A percentile compares a stretch with the other conserved stretches of the same genome.
Evolutionary conservation across 2,329 filamentous ascomycete species (phyloP).

Genomic region (Colletotrichum truncatum): DNA sequence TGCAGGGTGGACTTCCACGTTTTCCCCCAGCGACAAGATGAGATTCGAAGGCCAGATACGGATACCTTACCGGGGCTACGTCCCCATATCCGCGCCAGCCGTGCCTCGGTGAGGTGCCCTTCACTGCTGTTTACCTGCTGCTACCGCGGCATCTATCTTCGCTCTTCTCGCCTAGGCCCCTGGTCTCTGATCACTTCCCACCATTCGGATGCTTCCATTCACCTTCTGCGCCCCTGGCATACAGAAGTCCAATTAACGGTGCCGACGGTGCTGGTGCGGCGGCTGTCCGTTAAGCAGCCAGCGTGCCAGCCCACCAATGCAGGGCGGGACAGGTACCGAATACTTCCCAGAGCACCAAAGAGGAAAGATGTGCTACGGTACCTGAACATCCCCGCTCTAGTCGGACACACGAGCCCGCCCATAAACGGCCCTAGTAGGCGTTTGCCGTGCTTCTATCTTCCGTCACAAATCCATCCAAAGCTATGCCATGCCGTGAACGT

Average conservation of each 20-base stretch:
- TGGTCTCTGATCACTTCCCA: constrained; percentile 1
- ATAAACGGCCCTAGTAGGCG: constrained; percentile 12
- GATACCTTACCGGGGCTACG: not conserved
- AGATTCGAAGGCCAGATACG: constrained; percentile 6
- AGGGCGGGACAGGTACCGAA: constrained; percentile 16
- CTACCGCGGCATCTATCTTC: not conserved
- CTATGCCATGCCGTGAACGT: not conserved
- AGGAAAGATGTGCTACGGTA: constrained; percentile 15
- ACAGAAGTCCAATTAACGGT: constrained; percentile 5
- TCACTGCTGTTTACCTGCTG: not conserved
- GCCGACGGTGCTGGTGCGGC: constrained; percentile 15
- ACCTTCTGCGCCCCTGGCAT: constrained; percentile 16
- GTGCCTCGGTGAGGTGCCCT: not conserved
- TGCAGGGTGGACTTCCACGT: constrained; percentile 15
- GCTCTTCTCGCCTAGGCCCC: not conserved
- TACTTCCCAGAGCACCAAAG: constrained; percentile 17
- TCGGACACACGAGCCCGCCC: constrained; percentile 22
- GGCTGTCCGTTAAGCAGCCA: constrained; percentile 8
- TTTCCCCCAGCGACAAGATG: constrained; percentile 5
- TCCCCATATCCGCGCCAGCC: not conserved
- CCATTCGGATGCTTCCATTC: constrained; percentile 27
- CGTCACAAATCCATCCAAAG: not conserved
- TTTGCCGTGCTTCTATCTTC: constrained; percentile 1
- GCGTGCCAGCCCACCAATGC: constrained; percentile 19
- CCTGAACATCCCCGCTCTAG: constrained; percentile 24